These are phyloP conservation scores for Penicillium sp. DNA, from an alignment of 2,329 filamentous ascomycete species.

Conservation along the genomic window DNA sequence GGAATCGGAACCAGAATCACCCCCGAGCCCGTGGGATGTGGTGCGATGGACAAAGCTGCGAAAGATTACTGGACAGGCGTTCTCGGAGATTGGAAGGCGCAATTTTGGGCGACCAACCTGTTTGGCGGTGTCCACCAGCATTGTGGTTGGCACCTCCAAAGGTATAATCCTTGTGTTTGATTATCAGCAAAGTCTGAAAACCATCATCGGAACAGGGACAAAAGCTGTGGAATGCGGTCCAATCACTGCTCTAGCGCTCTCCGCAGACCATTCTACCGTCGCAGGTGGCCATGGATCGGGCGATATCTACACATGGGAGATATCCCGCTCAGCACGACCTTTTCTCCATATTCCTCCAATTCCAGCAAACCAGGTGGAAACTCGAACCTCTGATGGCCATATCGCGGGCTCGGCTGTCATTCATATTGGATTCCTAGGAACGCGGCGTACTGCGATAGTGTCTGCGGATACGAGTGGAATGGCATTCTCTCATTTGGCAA, in stretches of 20 bases:
- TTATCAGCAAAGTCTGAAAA: constrained; percentile 92
- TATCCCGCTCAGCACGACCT: constrained; percentile 74
- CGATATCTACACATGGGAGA: constrained; percentile 96
- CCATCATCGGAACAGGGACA: constrained; percentile 89
- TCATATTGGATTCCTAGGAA: constrained; percentile 93
- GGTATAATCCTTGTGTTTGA: constrained; percentile 95
- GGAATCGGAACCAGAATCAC: constrained; percentile 65
- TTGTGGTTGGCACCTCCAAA: constrained; percentile 90
- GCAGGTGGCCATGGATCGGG: constrained; percentile 88
- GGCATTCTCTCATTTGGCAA: constrained; percentile 97
- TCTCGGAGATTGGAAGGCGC: constrained; percentile 87
- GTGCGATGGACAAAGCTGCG: constrained; percentile 92
- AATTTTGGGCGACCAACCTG: constrained; percentile 93
- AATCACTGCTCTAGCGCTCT: constrained; percentile 83
- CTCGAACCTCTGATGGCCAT: constrained; percentile 77
- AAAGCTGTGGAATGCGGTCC: constrained; percentile 91
- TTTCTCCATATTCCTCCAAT: constrained; percentile 85
- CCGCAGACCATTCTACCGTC: constrained; percentile 89
- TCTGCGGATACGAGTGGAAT: constrained; percentile 94
- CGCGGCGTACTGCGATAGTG: constrained; percentile 87
- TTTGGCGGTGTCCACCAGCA: constrained; percentile 80
- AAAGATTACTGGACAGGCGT: constrained; percentile 84
- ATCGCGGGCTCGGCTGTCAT: constrained; percentile 74
- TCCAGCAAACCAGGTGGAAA: constrained; percentile 63
- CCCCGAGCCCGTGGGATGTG: constrained; percentile 90